phyloP scores from a whole-genome alignment of 73 alveolate genomes.

The Blepharisma japonicum region DNA sequence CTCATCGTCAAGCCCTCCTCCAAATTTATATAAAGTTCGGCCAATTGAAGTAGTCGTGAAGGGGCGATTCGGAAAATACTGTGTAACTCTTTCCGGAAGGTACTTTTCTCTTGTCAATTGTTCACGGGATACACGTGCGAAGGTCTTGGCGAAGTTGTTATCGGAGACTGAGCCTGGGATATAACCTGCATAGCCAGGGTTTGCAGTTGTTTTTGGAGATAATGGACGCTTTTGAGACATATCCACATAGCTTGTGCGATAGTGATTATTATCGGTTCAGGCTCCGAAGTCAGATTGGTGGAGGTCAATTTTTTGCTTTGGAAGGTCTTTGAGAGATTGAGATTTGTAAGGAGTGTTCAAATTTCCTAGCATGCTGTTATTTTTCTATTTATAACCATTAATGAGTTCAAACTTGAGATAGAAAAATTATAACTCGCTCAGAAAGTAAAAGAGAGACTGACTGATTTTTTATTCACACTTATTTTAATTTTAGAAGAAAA shows the following conservation, averaged over 20 bases:
- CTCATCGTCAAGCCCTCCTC: slow-evolving; percentile 34
- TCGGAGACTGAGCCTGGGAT: slow-evolving; percentile 23
- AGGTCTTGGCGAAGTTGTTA: slow-evolving; percentile 21
- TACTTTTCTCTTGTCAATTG: slow-evolving; percentile 24
- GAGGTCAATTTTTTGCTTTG: slow-evolving; percentile 13
- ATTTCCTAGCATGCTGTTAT: slow-evolving; percentile 27
- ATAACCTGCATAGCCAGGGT: slow-evolving; percentile 26
- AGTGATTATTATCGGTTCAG: slow-evolving; percentile 12
- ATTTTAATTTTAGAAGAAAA: too few relatives aligned
- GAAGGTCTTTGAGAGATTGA: not conserved
- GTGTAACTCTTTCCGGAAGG: not conserved
- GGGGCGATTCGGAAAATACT: slow-evolving; percentile 22
- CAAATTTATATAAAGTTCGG: slow-evolving; percentile 19
- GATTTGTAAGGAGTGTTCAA: slow-evolving; percentile 25
- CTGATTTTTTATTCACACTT: too few relatives aligned
- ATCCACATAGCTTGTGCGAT: slow-evolving; percentile 23
- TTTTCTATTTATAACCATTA: too few relatives aligned
- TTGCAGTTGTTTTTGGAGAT: not conserved
- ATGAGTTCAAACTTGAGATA: too few relatives aligned
- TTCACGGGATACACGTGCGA: slow-evolving; percentile 22
- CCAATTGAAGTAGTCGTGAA: not conserved
- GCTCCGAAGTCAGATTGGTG: slow-evolving; percentile 13
- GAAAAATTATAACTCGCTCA: too few relatives aligned
- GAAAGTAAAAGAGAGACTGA: too few relatives aligned
- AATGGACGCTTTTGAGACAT: slow-evolving; percentile 2